Percentiles rank a stretch among this genome's conserved stretches.
Conservation (phyloP, 495 filamentous ascomycete genomes). For the Xylaria sp. region DNA sequence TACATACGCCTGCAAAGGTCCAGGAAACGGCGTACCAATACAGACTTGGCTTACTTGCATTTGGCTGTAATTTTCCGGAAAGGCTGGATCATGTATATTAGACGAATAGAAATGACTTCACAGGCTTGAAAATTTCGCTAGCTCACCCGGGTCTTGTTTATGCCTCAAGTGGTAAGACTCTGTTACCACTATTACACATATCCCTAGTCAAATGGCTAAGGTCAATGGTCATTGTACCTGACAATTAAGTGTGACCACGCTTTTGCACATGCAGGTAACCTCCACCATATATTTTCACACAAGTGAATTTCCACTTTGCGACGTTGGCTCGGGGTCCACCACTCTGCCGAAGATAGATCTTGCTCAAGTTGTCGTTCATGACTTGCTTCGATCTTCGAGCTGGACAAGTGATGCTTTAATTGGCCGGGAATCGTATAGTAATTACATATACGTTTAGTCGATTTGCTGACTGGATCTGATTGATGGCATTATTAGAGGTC, state of each 20-base stretch:
- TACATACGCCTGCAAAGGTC: background rate
- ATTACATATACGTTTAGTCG: background rate
- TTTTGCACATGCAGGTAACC: background rate
- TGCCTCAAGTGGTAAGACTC: background rate
- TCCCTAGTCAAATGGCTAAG: background rate
- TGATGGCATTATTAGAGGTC: background rate
- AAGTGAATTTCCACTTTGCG: background rate
- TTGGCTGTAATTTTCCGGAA: background rate
- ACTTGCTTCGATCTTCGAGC: background rate
- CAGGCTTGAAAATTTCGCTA: background rate
- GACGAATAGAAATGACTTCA: background rate
- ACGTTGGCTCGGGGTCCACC: background rate
- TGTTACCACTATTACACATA: background rate
- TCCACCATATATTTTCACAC: background rate
- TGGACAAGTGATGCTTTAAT: background rate
- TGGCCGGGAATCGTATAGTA: too few relatives aligned
- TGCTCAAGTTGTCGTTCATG: background rate
- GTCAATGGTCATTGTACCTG: background rate
- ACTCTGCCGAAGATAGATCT: background rate
- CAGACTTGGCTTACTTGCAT: background rate
- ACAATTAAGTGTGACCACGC: background rate
- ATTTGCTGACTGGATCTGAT: background rate
- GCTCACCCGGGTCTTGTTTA: background rate
- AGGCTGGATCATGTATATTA: background rate
- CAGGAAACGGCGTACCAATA: background rate